Evolutionary conservation across 2,329 filamentous ascomycete genomes (phyloP).

Genomic region (Venturiaceae sp.): DNA sequence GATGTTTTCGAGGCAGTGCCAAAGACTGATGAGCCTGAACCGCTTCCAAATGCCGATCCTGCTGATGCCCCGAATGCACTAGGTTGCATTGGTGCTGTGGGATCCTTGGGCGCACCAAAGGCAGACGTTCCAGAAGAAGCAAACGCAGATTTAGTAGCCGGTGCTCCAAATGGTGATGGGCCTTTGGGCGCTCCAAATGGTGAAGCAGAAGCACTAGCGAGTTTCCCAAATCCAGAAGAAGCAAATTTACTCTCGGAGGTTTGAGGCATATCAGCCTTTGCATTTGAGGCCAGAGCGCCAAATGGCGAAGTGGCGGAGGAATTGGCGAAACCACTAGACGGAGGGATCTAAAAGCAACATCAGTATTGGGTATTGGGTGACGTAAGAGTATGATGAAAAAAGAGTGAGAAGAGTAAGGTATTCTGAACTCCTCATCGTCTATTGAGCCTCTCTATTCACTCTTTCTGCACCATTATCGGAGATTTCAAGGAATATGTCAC

Average conservation of each 20-base stretch:
- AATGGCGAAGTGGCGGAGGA: constrained; percentile 38
- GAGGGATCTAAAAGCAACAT: constrained; percentile 18
- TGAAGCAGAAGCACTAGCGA: constrained; percentile 16
- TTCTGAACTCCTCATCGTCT: too few relatives aligned
- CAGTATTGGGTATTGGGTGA: neutral
- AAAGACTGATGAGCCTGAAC: constrained; percentile 15
- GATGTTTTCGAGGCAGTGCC: constrained; percentile 32
- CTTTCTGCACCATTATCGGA: neutral
- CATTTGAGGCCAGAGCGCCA: constrained; percentile 23
- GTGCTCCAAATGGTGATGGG: constrained; percentile 26
- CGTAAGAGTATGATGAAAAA: neutral
- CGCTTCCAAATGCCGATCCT: constrained; percentile 21
- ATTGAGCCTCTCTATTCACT: neutral
- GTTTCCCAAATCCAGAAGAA: constrained; percentile 6
- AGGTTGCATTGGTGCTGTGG: constrained; percentile 1
- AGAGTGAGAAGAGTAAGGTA: too few relatives aligned
- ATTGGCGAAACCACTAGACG: constrained; percentile 33
- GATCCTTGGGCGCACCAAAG: constrained; percentile 8
- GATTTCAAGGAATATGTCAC: neutral
- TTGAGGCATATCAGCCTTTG: neutral
- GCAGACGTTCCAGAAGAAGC: constrained; percentile 8
- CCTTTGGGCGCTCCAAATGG: constrained; percentile 21
- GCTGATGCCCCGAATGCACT: constrained; percentile 17
- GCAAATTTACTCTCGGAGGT: constrained; percentile 11
- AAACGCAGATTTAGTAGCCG: constrained; percentile 25